Evolutionary conservation across 768 basidiomycete species (phyloP), one percentile per base, ranked within the genome.

Genomic region (Tulasnella sp.): DNA sequence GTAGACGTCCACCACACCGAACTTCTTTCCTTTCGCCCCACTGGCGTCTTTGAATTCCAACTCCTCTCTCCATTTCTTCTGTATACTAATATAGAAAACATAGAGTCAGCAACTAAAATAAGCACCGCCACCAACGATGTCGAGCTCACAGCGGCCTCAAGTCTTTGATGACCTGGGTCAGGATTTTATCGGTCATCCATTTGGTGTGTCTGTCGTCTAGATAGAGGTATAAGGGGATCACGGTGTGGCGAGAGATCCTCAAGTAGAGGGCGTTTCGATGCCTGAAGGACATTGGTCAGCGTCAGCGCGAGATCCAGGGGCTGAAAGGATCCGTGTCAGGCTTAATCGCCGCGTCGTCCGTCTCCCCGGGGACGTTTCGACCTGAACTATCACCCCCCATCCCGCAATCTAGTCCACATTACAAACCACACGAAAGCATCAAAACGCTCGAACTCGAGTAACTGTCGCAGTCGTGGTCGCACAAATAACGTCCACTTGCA

Each of bases 151-250:
- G 82, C 72, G 90, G 89, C 75, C 90, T 85, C 63, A 97, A 79
- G 78, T 94, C 92, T 11, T 86, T 84, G 1, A 97, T 83, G 19
- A 96, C 91, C 76, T 88, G 86, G 77, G 94, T 93, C 2, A 96
- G 82, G 47, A 90, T 83, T 32, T 80, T 76, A 76, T 96, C 94
- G 6, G 90, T 88, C 94, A 97, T 96, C 95, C 95, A 97, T 71
- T 88, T 84, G 17, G 91, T 80, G 81, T 97, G 95, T 12, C 87
- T 85, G 75, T 92, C 92, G 77, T 97, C 95, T 35, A 97, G 86
- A 79, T 95, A 95, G 4, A 95, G 81, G 81, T 93, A 94, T 72
- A 94, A 79, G 3, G 94, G 94, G n/a, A 95, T 79, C 16, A 92
- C 85, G 34, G 83, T 84, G 42, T 84, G 85, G 65, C 88, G 83